These are phyloP conservation scores for Dimargaris cristalligena DNA, from an alignment of 192 early-diverging fungal genomes.

Conservation along the genomic window DNA sequence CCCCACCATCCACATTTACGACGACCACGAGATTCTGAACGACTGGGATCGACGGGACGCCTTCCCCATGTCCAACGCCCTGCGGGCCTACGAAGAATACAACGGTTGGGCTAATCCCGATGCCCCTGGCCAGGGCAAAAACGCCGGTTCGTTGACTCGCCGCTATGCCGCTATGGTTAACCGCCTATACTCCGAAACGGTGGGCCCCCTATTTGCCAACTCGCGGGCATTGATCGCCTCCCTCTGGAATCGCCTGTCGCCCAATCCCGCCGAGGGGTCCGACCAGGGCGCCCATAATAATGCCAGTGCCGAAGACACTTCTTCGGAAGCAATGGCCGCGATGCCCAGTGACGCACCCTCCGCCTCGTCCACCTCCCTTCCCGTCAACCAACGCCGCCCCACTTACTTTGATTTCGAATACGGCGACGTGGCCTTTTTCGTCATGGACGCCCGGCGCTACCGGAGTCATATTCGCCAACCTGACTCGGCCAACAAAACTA, in stretches of 20 bases:
- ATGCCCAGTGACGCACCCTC: conserved; percentile 7
- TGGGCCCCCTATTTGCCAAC: not conserved
- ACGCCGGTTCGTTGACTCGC: not conserved
- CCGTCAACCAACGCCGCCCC: no score
- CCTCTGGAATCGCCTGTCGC: not conserved
- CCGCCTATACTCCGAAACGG: not conserved
- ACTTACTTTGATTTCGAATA: conserved; percentile 28
- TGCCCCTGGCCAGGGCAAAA: not conserved
- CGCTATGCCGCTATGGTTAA: not conserved
- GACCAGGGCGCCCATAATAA: not conserved
- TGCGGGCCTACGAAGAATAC: conserved; percentile 28
- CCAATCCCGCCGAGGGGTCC: not conserved
- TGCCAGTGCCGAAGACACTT: not conserved
- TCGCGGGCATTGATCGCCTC: no score
- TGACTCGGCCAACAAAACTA: conserved; percentile 11
- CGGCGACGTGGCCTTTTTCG: conserved; percentile 29
- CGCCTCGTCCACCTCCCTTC: conserved; percentile 5
- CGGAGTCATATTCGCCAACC: conserved; percentile 19
- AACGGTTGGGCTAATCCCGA: conserved; percentile 23
- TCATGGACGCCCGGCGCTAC: conserved; percentile 31
- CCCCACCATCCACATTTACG: conserved; percentile 29
- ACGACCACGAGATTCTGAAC: conserved; percentile 36
- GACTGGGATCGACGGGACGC: conserved; percentile 26
- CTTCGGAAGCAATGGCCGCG: no score
- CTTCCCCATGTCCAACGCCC: conserved; percentile 23